A percentile compares a stretch with the other conserved stretches of the same genome.
phyloP scores from a whole-genome alignment of 441 rosid species.

The Populus trichocarpa region DNA sequence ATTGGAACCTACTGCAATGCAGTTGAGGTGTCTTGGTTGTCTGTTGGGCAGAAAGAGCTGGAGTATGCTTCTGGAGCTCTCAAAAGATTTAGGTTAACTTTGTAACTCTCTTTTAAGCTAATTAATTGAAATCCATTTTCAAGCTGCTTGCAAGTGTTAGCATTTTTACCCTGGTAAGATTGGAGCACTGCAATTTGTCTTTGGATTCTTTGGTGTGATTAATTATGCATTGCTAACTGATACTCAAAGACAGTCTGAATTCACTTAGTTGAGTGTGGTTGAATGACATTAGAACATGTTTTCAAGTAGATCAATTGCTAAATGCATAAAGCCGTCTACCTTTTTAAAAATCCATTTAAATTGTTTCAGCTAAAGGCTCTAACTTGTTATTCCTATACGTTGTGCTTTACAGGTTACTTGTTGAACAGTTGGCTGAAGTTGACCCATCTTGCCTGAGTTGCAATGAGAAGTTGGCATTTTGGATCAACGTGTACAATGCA shows the following conservation, averaged over 20 bases:
- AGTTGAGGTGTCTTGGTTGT: constrained; percentile 58
- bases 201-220: background rate
- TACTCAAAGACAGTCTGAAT: background rate
- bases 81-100: constrained; percentile 51
- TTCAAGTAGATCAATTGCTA: background rate
- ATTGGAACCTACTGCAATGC: constrained; percentile 50
- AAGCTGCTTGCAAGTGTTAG: background rate
- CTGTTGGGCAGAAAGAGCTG: constrained; percentile 65
- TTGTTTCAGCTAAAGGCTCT: constrained; percentile 1
- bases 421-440: constrained; percentile 59
- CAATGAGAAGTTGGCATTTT: constrained; percentile 66
- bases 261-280: background rate
- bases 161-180: background rate
- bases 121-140: background rate
- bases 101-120: background rate
- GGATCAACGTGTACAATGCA: constrained; percentile 75
- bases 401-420: constrained; percentile 44
- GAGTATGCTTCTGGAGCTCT: constrained; percentile 65
- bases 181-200: background rate
- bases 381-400: constrained; percentile 7
- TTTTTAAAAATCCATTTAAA: background rate
- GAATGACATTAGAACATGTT: background rate
- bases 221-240: constrained; percentile 1
- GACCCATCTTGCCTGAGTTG: constrained; percentile 44
- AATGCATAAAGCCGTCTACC: background rate